These are phyloP conservation scores for Tylopilus subfusipes DNA, from an alignment of 768 basidiomycete genomes.

Conservation along the genomic window DNA sequence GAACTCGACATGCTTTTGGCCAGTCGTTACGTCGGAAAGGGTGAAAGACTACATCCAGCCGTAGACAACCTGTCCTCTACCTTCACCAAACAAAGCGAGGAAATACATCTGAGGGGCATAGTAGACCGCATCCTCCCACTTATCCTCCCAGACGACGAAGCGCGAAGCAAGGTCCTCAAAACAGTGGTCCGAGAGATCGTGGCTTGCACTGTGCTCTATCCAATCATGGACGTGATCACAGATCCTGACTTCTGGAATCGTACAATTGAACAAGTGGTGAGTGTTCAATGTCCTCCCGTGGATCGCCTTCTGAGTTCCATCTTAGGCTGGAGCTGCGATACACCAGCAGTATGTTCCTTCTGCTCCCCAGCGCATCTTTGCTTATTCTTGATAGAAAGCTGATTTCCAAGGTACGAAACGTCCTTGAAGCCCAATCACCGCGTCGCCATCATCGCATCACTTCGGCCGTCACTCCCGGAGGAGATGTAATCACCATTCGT, in stretches of 20 bases:
- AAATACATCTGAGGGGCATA: slow-evolving; percentile 72
- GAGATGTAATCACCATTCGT: slow-evolving; percentile 74
- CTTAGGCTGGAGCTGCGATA: slow-evolving; percentile 63
- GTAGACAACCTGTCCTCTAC: slow-evolving; percentile 85
- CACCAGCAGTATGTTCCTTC: slow-evolving; percentile 52
- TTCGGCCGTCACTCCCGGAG: slow-evolving; percentile 42
- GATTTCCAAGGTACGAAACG: slow-evolving; percentile 83
- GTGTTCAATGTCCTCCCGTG: slow-evolving; percentile 29
- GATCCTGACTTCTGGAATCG: slow-evolving; percentile 99
- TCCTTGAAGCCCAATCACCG: slow-evolving; percentile 76
- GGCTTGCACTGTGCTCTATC: slow-evolving; percentile 77
- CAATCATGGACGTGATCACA: slow-evolving; percentile 86
- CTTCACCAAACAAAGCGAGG: slow-evolving; percentile 87
- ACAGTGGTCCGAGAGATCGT: slow-evolving; percentile 80
- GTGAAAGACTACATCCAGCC: slow-evolving; percentile 75
- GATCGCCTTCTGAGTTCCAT: slow-evolving; percentile 6
- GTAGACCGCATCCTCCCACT: slow-evolving; percentile 69
- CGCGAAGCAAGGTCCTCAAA: slow-evolving; percentile 62
- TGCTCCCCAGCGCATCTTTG: slow-evolving; percentile 7
- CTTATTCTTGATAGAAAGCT: slow-evolving; percentile 51
- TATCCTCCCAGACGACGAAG: slow-evolving; percentile 74
- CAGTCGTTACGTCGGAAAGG: slow-evolving; percentile 66
- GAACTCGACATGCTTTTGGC: slow-evolving; percentile 86
- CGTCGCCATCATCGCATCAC: slow-evolving; percentile 43
- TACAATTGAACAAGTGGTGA: slow-evolving; percentile 85